Evolutionary conservation across 2,329 filamentous ascomycete genomes (phyloP), one percentile per base, ranked within the genome.

Genomic region (Neobulgaria alba): DNA sequence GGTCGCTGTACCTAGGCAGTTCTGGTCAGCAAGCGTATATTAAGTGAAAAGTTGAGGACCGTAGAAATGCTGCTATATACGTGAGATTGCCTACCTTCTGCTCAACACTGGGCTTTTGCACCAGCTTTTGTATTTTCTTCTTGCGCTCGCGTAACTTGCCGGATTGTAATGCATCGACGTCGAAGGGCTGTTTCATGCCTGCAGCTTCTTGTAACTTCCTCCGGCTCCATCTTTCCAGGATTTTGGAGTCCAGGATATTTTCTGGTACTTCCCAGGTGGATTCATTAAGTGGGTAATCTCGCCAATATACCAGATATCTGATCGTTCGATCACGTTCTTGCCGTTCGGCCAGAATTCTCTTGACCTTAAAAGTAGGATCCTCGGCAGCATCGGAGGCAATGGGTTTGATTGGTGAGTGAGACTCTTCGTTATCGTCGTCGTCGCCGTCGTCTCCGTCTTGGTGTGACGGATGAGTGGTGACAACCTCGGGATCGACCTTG

Each of bases 261-360:
- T 52, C 54, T 1, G 69, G 68, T n/a, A n/a, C n/a, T 47, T 77
- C 70, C 71, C 70, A 77, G 0, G 74, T 78, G 41, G 68, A 67
- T 42, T 72, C 59, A n/a, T 74, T 58, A 4, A 77, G 46, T 1
- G 67, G 63, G 52, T 80, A 88, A 2, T 65, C 69, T 18, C 66
- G 63, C 82, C 82, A 87, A 44, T 74, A 69, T 16, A 85, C 71
- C 1, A 87, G 67, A 54, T 77, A 86, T 17, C 63, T 51, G 19
- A 53, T 59, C 12, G 56, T 53, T 4, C n/a, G n/a, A n/a, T 60
- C 61, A 3, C 63, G 48, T 3, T 55, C 39, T 7, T 58, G 46
- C 10, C 61, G 61, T 51, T 79, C 68, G 1, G 66, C 65, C 14
- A 77, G 57, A 23, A 82, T 67, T 12, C 61, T 60, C 32, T 79